Base-by-base conservation (phyloP, 805 yeast species). In the Spathaspora boniae region DNA sequence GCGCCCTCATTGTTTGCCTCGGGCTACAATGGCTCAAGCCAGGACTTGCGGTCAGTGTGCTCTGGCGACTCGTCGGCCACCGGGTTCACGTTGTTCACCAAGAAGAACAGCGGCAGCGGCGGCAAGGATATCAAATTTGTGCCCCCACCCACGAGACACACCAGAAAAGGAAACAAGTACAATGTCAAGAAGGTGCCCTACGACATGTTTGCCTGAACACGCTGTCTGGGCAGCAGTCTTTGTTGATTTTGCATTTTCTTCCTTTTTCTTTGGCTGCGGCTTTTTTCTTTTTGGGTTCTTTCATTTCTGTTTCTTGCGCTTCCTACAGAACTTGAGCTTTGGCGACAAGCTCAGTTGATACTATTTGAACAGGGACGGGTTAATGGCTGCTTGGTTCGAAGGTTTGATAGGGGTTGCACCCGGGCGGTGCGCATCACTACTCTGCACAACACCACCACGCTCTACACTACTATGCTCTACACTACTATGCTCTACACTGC, bases 61-160 rank as follows among this genome's bases (percentile, higher is more conserved):
- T 40, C 57, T 8, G 31, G 16, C 24, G 53, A 44, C 4, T 37
- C 53, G 16, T 30, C 25, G 12, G 29, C 31, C 15, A 48, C 58
- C 14, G 58, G 58, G n/a, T 55, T 55, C 29, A 50, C 60, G 14
- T 45, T 56, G 41, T 41, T 54, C 34, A 41, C 32, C 17, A 38
- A 33, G 25, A 41, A 31, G 25, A 34, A 29, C 7, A 20, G 21
- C 6, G 30, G 24, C 15, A 40, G 35, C 28, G 39, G 31, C 26
- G 35, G 33, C 7, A 28, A 29, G 9, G 31, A 29, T 25, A 7
- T 33, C 3, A 23, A 29, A 12, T 38, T 23, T 36, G 35, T 32
- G 18, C 36, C 37, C 15, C 36, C 40, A 30, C 19, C 26, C 9
- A 22, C 23, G 18, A 36, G 34, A 31, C 37, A 36, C 8, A 34